These are phyloP conservation scores for Phytophthora pisi DNA, from an alignment of 352 stramenopile species.

Conservation along the genomic window DNA sequence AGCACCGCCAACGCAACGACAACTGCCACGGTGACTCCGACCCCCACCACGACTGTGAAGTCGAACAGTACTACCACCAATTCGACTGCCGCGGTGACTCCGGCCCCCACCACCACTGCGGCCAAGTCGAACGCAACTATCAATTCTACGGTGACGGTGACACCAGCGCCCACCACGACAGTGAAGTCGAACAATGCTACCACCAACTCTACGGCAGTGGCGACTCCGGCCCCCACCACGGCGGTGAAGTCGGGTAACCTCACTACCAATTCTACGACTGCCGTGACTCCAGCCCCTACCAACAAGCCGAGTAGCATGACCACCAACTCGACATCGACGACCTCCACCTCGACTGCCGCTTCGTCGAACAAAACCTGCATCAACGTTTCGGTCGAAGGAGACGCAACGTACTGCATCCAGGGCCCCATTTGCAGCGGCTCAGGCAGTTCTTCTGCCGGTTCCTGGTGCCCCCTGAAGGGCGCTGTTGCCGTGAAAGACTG, in stretches of 20 bases:
- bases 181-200: conserved; percentile 17
- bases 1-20: conserved; percentile 13
- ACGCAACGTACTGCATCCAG: conserved; percentile 63
- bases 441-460: conserved; percentile 37
- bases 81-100: not conserved
- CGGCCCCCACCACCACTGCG: not conserved
- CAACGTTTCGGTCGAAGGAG: conserved; percentile 50
- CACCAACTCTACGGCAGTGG: conserved; percentile 5
- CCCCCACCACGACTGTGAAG: not conserved
- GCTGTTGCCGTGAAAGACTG: conserved; percentile 50
- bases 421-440: conserved; percentile 54
- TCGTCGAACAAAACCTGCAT: conserved; percentile 28
- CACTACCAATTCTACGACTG: too few relatives aligned
- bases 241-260: conserved; percentile 10
- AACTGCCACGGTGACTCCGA: not conserved
- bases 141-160: not conserved
- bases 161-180: not conserved
- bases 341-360: conserved; percentile 5
- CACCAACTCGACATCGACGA: conserved; percentile 8
- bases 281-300: not conserved
- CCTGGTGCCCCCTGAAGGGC: conserved; percentile 49
- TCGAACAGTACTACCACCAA: not conserved
- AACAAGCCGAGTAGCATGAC: conserved; percentile 14
- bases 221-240: conserved; percentile 5
- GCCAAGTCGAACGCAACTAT: not conserved